Evolutionary conservation across 2,329 filamentous ascomycete genomes (phyloP), one percentile per base, ranked within the genome.

Genomic region (Diatrype stigma): DNA sequence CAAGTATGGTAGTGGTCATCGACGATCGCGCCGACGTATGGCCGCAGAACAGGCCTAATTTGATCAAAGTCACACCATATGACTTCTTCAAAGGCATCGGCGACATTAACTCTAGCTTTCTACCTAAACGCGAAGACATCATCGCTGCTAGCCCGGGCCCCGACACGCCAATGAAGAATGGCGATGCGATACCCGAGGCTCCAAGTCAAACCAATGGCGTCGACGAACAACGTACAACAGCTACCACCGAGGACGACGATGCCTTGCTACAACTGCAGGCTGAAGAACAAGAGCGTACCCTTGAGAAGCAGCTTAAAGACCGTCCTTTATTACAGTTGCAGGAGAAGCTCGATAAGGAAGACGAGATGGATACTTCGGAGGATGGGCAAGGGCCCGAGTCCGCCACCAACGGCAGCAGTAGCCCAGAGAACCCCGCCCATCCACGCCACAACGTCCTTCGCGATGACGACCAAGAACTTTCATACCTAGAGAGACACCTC

Each of bases 1-100:
- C 93, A 6, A 93, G 96, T 70, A 99, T 99, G 94, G 95, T 96
- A 1, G 92, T 96, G 52, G 96, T 99, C 62, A 99, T 99, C 58
- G 94, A 99, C 66, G 94, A 99, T 70, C 84, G 94, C 59, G 90
- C 90, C 48, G 94, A 99, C 67, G 93, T 99, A 7, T 99, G 94
- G 94, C 84, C 84, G 2, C 84, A 86, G 59, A 97, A 96, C 78
- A 87, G 88, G 60, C 82, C 88, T 5, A 96, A 99, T 63, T 80
- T 99, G 34, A 90, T 99, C 73, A 96, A 96, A 67, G 94, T 99
- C 32, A 85, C 86, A 1, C 90, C 93, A 0, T 99, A 96, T 68
- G 93, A 97, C 68, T 99, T 99, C 71, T 99, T 97, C 73, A 90
- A 95, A 51, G 94, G 94, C 16, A 96, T 96, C 56, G 94, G 94